These are phyloP conservation scores for Penicillium frequentans DNA, from an alignment of 2,329 filamentous ascomycete genomes.

Conservation along the genomic window DNA sequence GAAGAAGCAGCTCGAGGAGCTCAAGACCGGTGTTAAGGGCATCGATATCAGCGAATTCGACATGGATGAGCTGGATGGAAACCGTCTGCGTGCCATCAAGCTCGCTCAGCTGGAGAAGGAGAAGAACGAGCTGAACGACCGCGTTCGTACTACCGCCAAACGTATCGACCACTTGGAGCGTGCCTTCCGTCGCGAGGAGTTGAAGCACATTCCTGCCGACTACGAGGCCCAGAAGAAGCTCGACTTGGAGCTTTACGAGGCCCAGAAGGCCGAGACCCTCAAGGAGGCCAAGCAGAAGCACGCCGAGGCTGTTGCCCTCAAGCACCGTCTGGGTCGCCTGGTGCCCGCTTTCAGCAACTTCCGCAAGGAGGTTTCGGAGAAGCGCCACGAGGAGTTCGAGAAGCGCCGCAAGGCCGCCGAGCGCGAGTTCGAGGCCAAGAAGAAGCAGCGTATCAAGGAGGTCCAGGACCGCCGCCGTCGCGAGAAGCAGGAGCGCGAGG, in stretches of 20 bases:
- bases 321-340: slow-evolving; percentile 84
- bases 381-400: slow-evolving; percentile 93
- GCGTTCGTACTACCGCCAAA: slow-evolving; percentile 87
- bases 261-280: slow-evolving; percentile 73
- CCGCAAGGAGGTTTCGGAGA: slow-evolving; percentile 76
- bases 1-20: slow-evolving; percentile 86
- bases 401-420: slow-evolving; percentile 88
- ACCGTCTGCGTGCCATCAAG: slow-evolving; percentile 90
- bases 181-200: slow-evolving; percentile 92
- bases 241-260: slow-evolving; percentile 79
- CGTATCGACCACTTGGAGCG: slow-evolving; percentile 95
- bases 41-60: slow-evolving; percentile 72
- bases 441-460: slow-evolving; percentile 83
- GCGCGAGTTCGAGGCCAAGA: slow-evolving; percentile 89
- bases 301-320: slow-evolving; percentile 86
- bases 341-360: slow-evolving; percentile 84
- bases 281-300: slow-evolving; percentile 83
- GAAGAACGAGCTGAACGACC: slow-evolving; percentile 94
- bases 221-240: slow-evolving; percentile 78
- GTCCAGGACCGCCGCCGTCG: slow-evolving; percentile 77
- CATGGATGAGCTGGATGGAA: slow-evolving; percentile 82
- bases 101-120: slow-evolving; percentile 93
- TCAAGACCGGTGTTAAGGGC: slow-evolving; percentile 82
- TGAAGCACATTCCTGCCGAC: slow-evolving; percentile 85
- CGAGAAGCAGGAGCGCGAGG: slow-evolving; percentile 82